phyloP scores from a whole-genome alignment of 495 filamentous ascomycete genomes.

The Aspergillus bertholletiae region DNA sequence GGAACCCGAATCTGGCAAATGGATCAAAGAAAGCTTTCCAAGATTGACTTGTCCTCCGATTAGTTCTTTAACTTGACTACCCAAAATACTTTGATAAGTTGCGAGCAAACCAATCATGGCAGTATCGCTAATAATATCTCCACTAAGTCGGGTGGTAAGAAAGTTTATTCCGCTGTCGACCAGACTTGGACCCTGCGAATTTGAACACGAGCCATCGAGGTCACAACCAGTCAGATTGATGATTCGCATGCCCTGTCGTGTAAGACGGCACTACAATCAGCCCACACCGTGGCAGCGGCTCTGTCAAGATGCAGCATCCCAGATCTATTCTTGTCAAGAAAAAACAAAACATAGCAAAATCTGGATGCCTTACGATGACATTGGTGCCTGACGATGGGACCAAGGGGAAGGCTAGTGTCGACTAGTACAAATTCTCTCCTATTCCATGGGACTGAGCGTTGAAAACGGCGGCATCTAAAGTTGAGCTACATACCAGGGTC shows the following conservation, averaged over 20 bases:
- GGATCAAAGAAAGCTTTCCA: background rate
- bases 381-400: background rate
- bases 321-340: background rate
- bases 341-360: background rate
- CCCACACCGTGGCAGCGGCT: background rate
- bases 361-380: background rate
- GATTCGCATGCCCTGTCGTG: background rate
- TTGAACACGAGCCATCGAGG: conserved; percentile 1
- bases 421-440: background rate
- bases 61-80: background rate
- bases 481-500: background rate
- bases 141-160: background rate
- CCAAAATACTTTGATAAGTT: background rate
- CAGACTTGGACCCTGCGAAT: background rate
- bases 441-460: too few relatives aligned
- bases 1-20: background rate
- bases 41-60: background rate
- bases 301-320: background rate
- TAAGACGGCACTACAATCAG: background rate
- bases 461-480: too few relatives aligned
- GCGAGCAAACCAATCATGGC: background rate
- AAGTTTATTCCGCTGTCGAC: conserved; percentile 2
- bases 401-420: background rate
- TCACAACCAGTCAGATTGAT: background rate
- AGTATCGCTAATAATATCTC: conserved; percentile 1